These are phyloP conservation scores for Anisogramma anomala DNA, from an alignment of 2,329 filamentous ascomycete genomes.

Conservation along the genomic window DNA sequence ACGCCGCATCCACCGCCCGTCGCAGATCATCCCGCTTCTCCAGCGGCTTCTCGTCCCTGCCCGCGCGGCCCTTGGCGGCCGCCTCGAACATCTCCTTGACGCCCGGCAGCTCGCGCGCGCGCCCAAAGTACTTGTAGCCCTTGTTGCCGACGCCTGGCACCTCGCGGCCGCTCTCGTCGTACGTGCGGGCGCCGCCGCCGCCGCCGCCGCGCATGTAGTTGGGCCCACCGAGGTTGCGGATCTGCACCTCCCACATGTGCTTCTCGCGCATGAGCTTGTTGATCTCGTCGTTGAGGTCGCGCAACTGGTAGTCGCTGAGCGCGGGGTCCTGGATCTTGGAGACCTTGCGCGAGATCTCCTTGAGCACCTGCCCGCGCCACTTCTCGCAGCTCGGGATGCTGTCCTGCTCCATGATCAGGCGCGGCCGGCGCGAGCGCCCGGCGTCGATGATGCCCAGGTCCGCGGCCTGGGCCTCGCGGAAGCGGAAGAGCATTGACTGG, in stretches of 20 bases:
- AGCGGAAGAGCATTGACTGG: constrained; percentile 99
- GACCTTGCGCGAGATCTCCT: constrained; percentile 94
- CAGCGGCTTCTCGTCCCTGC: constrained; percentile 41
- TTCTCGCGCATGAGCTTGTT: constrained; percentile 99
- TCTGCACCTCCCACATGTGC: constrained; percentile 97
- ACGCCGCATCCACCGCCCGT: constrained; percentile 77
- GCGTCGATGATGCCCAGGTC: constrained; percentile 94
- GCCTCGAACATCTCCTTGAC: constrained; percentile 95
- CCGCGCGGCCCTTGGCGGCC: constrained; percentile 44
- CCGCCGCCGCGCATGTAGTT: constrained; percentile 67
- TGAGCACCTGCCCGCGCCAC: constrained; percentile 95
- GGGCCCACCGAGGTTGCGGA: constrained; percentile 86
- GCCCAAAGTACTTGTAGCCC: constrained; percentile 88
- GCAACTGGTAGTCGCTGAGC: constrained; percentile 91
- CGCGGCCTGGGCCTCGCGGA: constrained; percentile 91
- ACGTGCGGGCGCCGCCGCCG: constrained; percentile 45
- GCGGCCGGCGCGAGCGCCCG: constrained; percentile 78
- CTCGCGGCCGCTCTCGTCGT: constrained; percentile 62
- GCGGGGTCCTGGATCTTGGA: constrained; percentile 86
- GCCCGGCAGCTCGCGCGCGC: constrained; percentile 79
- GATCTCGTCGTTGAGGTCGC: constrained; percentile 97
- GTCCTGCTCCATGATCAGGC: constrained; percentile 77
- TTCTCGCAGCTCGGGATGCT: constrained; percentile 84
- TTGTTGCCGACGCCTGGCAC: constrained; percentile 67
- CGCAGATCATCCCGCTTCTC: constrained; percentile 59